These are phyloP conservation scores for Mortierella sp. DNA, from an alignment of 371 early-diverging fungal genomes.

Conservation along the genomic window DNA sequence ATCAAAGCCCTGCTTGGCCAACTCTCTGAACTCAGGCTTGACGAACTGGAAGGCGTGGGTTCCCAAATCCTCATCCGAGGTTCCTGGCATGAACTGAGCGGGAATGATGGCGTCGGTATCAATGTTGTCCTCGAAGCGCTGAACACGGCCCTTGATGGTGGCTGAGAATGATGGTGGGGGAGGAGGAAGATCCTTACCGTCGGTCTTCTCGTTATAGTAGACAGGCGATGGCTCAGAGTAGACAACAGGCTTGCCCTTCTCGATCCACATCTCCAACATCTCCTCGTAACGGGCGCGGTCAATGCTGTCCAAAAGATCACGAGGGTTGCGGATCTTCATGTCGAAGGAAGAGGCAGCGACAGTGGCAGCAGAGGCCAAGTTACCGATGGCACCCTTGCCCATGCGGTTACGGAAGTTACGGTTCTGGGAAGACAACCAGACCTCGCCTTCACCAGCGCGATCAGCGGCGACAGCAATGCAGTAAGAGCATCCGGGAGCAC, in stretches of 20 bases:
- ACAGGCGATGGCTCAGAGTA: conserved; percentile 77
- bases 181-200: conserved; percentile 48
- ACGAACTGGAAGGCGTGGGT: conserved; percentile 81
- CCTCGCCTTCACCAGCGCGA: conserved; percentile 81
- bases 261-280: conserved; percentile 74
- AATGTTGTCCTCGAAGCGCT: conserved; percentile 79
- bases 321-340: conserved; percentile 79
- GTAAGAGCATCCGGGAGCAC: conserved; percentile 90
- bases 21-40: conserved; percentile 78
- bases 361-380: conserved; percentile 82
- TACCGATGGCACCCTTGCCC: conserved; percentile 86
- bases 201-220: conserved; percentile 55
- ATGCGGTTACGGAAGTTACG: conserved; percentile 87
- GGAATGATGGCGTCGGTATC: conserved; percentile 87
- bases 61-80: conserved; percentile 75
- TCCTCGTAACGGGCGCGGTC: conserved; percentile 70
- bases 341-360: conserved; percentile 85
- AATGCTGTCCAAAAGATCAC: conserved; percentile 70
- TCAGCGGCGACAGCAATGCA: conserved; percentile 86
- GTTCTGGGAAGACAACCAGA: conserved; percentile 85
- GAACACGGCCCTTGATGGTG: conserved; percentile 73
- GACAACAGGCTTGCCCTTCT: conserved; percentile 65
- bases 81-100: conserved; percentile 84
- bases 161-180: conserved; percentile 55
- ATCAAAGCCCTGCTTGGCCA: conserved; percentile 67